These are phyloP conservation scores for Thoreauomyces humboldtii DNA, from an alignment of 192 early-diverging fungal species.

Conservation along the genomic window DNA sequence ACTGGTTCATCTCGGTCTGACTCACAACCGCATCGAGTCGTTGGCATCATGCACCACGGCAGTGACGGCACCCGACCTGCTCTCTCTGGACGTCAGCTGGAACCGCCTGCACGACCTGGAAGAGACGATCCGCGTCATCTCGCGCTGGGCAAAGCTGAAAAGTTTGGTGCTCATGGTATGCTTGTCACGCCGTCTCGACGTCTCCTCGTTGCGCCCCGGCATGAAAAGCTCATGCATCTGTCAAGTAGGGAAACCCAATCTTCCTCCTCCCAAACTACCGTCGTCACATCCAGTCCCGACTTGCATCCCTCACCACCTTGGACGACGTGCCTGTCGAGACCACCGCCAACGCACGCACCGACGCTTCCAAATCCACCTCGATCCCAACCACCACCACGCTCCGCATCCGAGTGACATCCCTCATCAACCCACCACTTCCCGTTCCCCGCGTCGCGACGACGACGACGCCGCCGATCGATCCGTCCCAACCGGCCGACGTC, in stretches of 20 bases:
- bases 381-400: no score
- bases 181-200: no score
- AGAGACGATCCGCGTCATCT: background rate
- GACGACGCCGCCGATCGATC: background rate
- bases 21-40: background rate
- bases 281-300: background rate
- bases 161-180: constrained; percentile 8
- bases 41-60: background rate
- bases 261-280: constrained; percentile 2
- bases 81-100: constrained; percentile 9
- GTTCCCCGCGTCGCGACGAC: background rate
- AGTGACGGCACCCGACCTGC: background rate
- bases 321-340: constrained; percentile 5
- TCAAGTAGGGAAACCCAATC: constrained; percentile 6
- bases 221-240: no score
- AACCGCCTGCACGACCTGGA: constrained; percentile 1
- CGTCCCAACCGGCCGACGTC: background rate
- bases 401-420: background rate
- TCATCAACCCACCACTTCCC: constrained; percentile 1
- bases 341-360: background rate
- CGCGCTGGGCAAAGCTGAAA: constrained; percentile 10
- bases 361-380: no score
- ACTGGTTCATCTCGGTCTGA: background rate
- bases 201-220: no score
- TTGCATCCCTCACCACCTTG: background rate